Conservation (phyloP, 2,329 filamentous ascomycete genomes). For the Botryotinia convoluta region DNA sequence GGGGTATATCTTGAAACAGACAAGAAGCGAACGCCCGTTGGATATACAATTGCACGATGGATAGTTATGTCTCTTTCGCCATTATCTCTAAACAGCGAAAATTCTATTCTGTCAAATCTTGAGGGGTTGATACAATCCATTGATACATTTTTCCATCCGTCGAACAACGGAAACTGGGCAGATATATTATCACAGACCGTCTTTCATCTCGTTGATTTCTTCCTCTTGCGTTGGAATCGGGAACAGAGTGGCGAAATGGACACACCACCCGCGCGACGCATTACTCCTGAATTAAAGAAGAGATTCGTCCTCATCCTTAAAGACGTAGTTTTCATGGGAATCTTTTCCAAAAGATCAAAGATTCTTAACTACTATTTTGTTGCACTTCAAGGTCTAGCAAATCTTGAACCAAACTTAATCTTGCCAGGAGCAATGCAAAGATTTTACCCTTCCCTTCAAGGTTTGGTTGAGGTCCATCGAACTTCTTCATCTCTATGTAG, state of each 20-base stretch:
- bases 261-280: constrained; percentile 72
- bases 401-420: constrained; percentile 86
- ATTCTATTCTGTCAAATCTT: constrained; percentile 78
- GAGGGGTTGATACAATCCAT: constrained; percentile 92
- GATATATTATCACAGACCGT: constrained; percentile 85
- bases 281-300: constrained; percentile 77
- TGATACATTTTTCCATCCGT: constrained; percentile 98
- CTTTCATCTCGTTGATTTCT: constrained; percentile 90
- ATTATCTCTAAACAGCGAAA: constrained; percentile 69
- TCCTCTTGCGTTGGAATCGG: constrained; percentile 95
- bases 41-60: constrained; percentile 90
- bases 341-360: constrained; percentile 92
- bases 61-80: constrained; percentile 92
- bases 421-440: constrained; percentile 89
- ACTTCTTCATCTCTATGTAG: constrained; percentile 92
- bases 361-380: constrained; percentile 90
- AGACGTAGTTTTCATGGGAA: constrained; percentile 96
- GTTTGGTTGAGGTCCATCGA: constrained; percentile 92
- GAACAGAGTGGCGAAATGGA: constrained; percentile 92
- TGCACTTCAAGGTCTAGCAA: constrained; percentile 84
- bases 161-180: constrained; percentile 91
- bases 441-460: constrained; percentile 96
- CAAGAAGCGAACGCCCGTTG: constrained; percentile 85
- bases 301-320: constrained; percentile 86
- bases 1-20: constrained; percentile 89